Base-by-base conservation (phyloP, 805 yeast species). In the Yamadazyma nakazawae region DNA sequence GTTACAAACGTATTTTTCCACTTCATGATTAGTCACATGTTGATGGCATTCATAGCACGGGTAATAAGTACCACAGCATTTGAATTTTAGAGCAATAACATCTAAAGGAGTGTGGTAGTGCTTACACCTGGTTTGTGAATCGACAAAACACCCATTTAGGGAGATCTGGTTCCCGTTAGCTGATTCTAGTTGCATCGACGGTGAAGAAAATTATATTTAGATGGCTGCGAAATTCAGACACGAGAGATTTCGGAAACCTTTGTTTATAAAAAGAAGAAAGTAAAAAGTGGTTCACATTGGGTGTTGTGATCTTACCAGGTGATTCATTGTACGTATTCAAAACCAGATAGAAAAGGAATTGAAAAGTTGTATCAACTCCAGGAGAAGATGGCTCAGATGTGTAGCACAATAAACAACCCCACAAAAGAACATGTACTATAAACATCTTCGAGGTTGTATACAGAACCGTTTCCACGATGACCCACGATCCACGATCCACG, bases 1-100 rank as follows among this genome's bases (percentile, higher is more conserved):
- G 10, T n/a, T 3, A 2, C 32, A 8, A 24, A 28, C 40, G 54
- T 56, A 57, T 37, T 52, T 49, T 25, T 48, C 50, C 6, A 48
- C 38, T n/a, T 21, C 45, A 45, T 51, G 46, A 14, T 30, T 16
- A 21, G 24, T 21, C 5, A 21, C 38, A 16, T 54, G 57, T 17
- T 51, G 50, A 49, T 72, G 76, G 54, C 76, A 72, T 51, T 67
- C 48, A 53, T 55, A 67, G 54, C 76, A 72, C 2, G 75, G 74
- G 49, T 58, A 72, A 47, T 62, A 72, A 13, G 43, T 40, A 5
- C 47, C 51, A 49, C 76, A 72, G 55, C 76, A 72, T 48, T 59
- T 58, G 52, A 66, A 70, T 47, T 66, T 68, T 38, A 72, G 52
- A 11, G 75, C 75, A 3, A 72, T 65, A 9, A 72, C 58, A 51